A percentile compares a stretch with the other conserved stretches of the same genome.
Conservation (phyloP, 371 early-diverging fungal genomes). For the Rhizopus sp. region DNA sequence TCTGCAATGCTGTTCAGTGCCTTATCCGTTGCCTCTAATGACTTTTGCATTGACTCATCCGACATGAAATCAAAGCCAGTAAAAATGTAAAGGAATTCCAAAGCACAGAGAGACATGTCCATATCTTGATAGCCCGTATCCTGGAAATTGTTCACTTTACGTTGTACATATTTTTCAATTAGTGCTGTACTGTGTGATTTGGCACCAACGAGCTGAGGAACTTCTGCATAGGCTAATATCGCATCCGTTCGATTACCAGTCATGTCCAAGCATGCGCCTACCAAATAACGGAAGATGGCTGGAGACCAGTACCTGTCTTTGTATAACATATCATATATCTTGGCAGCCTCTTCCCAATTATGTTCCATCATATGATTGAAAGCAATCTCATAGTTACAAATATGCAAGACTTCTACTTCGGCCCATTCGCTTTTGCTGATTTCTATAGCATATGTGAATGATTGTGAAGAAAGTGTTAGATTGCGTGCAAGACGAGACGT, state of each 20-base stretch:
- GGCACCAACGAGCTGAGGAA: constrained; percentile 36
- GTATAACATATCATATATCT: constrained; percentile 54
- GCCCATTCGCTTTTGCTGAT: constrained; percentile 58
- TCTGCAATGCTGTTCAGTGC: constrained; percentile 43
- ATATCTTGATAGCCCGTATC: constrained; percentile 56
- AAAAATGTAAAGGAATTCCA: constrained; percentile 62
- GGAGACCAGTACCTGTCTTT: constrained; percentile 64
- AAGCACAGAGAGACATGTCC: constrained; percentile 54
- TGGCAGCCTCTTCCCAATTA: constrained; percentile 57
- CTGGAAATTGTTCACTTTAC: constrained; percentile 58
- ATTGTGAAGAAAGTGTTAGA: constrained; percentile 48
- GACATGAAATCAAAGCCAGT: constrained; percentile 64
- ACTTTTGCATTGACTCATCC: constrained; percentile 34
- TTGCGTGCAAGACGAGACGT: constrained; percentile 56
- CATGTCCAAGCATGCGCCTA: constrained; percentile 59
- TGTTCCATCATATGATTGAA: constrained; percentile 60
- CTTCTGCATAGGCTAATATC: constrained; percentile 47
- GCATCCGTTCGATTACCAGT: constrained; percentile 53
- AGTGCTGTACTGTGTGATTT: constrained; percentile 50
- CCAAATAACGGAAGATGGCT: constrained; percentile 60
- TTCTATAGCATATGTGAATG: constrained; percentile 51
- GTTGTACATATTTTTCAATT: constrained; percentile 59
- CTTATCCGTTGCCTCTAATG: constrained; percentile 37
- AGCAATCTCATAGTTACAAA: constrained; percentile 63
- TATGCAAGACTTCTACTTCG: constrained; percentile 48